Base-by-base conservation (phyloP, 192 early-diverging fungal genomes). In the Backusella westeae region DNA sequence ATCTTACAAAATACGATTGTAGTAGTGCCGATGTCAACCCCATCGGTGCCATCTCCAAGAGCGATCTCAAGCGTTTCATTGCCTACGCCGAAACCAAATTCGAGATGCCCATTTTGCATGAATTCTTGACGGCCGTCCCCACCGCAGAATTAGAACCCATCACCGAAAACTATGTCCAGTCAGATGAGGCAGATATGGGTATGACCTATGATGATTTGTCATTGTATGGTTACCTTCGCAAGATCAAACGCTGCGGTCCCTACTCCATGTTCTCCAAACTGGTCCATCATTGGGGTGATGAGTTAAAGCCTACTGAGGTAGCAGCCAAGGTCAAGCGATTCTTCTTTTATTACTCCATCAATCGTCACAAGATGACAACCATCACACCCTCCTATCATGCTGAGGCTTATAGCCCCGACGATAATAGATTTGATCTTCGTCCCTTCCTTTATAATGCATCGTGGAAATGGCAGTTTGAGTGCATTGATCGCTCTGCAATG, bases 1-100 rank as follows among this genome's bases (percentile, higher is more conserved):
- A 99, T 72, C 90, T 99, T 39, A 99, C 98, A 53, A 99, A 99
- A 77, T 99, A 99, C 81, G 98, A 99, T 79, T 98, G 98, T 76
- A 96, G 96, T 1, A 95, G 93, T 77, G 98, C 98, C 0, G 98
- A 99, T 80, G 85, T 99, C 38, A 98, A 98, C 74, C 98, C 98
- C 4, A 98, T 99, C 75, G 98, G 98, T 5, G 96, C 91, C 5
- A 96, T 98, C 41, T 92, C 91, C 81, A 99, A 98, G 81, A 79
- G 81, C 2, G 97, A 98, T 84, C 88, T 99, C 69, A 87, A 92
- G 42, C 86, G 88, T 3, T 99, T 95, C 71, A 94, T 99, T 34
- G 85, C 76, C 0, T 94, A 92, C 75, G 90, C 93, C 6, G 81
- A 86, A 35, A 72, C 87, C 2, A 81, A 85, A 7, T 91, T 94